A percentile compares a stretch with the other conserved stretches of the same genome.
These are phyloP conservation scores for Phytophthora syringae DNA, from an alignment of 352 stramenopile genomes.

Conservation along the genomic window DNA sequence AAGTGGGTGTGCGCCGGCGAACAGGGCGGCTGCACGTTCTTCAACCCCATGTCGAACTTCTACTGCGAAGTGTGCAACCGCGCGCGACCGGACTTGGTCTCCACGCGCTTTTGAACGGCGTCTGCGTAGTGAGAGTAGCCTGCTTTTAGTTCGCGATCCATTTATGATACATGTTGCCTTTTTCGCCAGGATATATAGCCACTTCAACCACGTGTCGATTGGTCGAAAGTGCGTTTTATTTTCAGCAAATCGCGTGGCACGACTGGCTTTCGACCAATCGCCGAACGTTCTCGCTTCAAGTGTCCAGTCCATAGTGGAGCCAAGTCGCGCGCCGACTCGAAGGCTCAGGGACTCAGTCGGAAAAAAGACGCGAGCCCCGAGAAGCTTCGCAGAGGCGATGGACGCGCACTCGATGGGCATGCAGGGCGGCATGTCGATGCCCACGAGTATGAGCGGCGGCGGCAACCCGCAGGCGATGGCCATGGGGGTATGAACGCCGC, in stretches of 20 bases:
- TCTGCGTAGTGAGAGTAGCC: neutral
- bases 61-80: conserved; percentile 93
- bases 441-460: conserved; percentile 65
- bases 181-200: conserved; percentile 7
- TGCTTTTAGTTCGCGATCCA: too few relatives aligned
- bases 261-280: conserved; percentile 24
- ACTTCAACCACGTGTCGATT: conserved; percentile 27
- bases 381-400: conserved; percentile 37
- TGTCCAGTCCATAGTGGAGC: conserved; percentile 43
- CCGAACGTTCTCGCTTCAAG: conserved; percentile 33
- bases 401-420: conserved; percentile 71
- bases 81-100: conserved; percentile 74
- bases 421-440: conserved; percentile 66
- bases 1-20: conserved; percentile 89
- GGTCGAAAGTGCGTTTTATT: conserved; percentile 18
- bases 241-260: conserved; percentile 18
- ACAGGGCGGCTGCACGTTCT: conserved; percentile 88
- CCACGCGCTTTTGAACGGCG: conserved; percentile 66
- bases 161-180: conserved; percentile 10
- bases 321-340: conserved; percentile 19
- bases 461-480: conserved; percentile 43
- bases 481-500: conserved; percentile 38
- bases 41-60: conserved; percentile 82
- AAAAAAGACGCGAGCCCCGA: conserved; percentile 34
- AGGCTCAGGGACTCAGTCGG: conserved; percentile 17